Percentiles rank a stretch among this genome's conserved stretches.
Evolutionary conservation across 352 stramenopile species (phyloP).

Genomic region (Phytopythium kandeliae): DNA sequence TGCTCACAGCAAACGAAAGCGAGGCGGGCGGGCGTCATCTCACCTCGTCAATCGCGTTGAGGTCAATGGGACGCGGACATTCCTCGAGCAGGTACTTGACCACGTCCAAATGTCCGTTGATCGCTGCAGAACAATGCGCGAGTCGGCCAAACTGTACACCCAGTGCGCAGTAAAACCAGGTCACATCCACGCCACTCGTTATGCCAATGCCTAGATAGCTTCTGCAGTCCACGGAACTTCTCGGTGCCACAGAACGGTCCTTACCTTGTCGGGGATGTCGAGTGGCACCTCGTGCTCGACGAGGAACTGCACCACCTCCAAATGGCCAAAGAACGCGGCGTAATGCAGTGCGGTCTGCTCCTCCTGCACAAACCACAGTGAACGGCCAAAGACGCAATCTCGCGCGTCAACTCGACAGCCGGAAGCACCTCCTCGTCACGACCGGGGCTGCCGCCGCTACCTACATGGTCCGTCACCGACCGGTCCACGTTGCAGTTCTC

Average conservation of each 20-base stretch:
- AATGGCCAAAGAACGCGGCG: constrained; percentile 79
- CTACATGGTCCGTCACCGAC: constrained; percentile 59
- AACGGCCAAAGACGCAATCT: neutral
- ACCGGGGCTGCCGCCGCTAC: constrained; percentile 9
- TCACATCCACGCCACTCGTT: neutral
- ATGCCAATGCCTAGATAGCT: neutral
- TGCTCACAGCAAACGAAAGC: neutral
- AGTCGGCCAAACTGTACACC: constrained; percentile 51
- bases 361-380: constrained; percentile 23
- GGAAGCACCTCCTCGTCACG: no score
- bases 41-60: constrained; percentile 86
- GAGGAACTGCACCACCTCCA: constrained; percentile 82
- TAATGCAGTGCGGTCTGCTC: constrained; percentile 85
- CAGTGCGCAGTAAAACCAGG: neutral
- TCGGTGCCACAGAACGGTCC: neutral
- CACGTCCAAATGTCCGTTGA: constrained; percentile 85
- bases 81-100: constrained; percentile 80
- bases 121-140: constrained; percentile 75
- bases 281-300: constrained; percentile 78
- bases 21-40: neutral
- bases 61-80: constrained; percentile 73
- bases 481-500: constrained; percentile 49
- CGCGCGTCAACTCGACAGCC: neutral
- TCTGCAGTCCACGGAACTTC: neutral
- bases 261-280: constrained; percentile 75